phyloP scores from a whole-genome alignment of 2,329 filamentous ascomycete genomes.

The Alternaria sp. region DNA sequence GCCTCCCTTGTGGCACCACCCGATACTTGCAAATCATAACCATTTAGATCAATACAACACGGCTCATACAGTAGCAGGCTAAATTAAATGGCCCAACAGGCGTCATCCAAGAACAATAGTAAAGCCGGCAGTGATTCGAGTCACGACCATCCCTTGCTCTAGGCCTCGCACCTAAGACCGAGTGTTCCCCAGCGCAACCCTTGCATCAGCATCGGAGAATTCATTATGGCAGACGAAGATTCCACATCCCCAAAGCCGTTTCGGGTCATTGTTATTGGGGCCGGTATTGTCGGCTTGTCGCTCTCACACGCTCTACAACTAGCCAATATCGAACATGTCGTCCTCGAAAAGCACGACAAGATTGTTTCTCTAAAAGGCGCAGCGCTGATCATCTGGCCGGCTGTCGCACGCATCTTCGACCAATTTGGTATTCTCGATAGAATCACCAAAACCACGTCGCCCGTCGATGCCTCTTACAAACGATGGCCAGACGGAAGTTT shows the following conservation, averaged over 20 bases:
- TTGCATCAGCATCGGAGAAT: background rate
- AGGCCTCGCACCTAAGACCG: background rate
- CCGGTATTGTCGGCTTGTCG: constrained; percentile 25
- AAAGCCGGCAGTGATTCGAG: background rate
- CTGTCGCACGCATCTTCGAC: constrained; percentile 27
- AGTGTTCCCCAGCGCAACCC: background rate
- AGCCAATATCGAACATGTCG: constrained; percentile 28
- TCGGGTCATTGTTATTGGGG: constrained; percentile 25
- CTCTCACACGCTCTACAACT: constrained; percentile 28
- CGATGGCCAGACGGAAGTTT: constrained; percentile 25
- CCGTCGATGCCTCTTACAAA: constrained; percentile 8
- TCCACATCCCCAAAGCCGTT: constrained; percentile 12
- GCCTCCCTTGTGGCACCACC: background rate
- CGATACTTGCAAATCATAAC: background rate
- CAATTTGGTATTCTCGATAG: constrained; percentile 27
- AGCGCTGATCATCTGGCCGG: constrained; percentile 27
- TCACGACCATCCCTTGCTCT: background rate
- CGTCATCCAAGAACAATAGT: background rate
- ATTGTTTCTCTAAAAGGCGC: constrained; percentile 29
- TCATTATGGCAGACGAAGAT: background rate
- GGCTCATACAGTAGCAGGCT: background rate
- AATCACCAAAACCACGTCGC: constrained; percentile 12
- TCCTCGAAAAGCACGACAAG: constrained; percentile 30
- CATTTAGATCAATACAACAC: background rate
- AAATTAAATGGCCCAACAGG: background rate